Base-by-base conservation (phyloP, 2,329 filamentous ascomycete species). In the Zymoseptoria brevis region DNA sequence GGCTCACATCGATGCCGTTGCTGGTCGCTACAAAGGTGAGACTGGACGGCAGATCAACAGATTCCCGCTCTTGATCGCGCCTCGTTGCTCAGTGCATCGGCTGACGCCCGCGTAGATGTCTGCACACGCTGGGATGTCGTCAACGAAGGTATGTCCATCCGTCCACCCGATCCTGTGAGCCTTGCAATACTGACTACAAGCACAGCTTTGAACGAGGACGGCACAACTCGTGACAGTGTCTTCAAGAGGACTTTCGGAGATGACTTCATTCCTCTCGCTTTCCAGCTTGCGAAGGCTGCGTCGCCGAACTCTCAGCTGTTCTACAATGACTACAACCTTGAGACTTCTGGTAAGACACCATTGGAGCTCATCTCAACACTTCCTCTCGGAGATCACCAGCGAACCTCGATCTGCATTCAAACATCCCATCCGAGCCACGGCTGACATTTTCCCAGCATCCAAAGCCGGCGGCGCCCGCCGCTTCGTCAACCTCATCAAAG, bases 111-210 rank as follows among this genome's bases (percentile, higher is more conserved):
- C 50, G 7, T 22, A 24, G 50, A 51, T 24, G 50, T 51, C 4
- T 77, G 75, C 66, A 69, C 69, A 4, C 69, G 69, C 22, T 76
- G 74, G 74, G 74, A 76, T 19, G 55, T 74, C 75, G 73, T 74
- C 19, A 74, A 74, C 55, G 73, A 74, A 65, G 71, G 55, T 56
- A 54, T 35, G 22, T 19, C 19, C 22, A 21, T 8, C 5, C 19
- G 19, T 1, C 19, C 19, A 21, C 16, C 5, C 19, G 50, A 22
- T 22, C 2, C 11, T 7, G 1, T 8, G 22, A 50, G 49, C 13
- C 13, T 22, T 21, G 1, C 11, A 9, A 9, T 51, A 1, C 50
- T 51, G n/a, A 51, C 45, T 22, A 13, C 19, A 3, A 1, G 4
- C n/a, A 16, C 29, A 35, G 22, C 22, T 60, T 54, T 54, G 52